Percentiles rank a stretch among this genome's conserved stretches.
phyloP scores from a whole-genome alignment of 768 basidiomycete genomes.

The Leccinum boreale region DNA sequence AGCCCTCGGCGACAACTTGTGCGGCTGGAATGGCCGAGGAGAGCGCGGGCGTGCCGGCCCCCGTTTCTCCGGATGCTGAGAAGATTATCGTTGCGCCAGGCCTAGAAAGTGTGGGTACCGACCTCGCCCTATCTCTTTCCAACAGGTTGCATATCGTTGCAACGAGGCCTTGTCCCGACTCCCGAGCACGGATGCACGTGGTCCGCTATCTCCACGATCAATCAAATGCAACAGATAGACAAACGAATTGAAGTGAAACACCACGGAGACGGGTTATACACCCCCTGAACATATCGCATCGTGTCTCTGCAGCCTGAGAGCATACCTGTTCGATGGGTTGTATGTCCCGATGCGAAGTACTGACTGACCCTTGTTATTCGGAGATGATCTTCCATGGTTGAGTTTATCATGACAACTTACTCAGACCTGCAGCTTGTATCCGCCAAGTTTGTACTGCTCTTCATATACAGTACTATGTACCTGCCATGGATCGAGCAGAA shows the following conservation, averaged over 20 bases:
- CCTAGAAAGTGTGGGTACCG: not conserved
- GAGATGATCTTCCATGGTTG: no score
- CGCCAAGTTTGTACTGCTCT: no score
- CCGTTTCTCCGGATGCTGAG: not conserved
- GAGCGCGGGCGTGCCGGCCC: not conserved
- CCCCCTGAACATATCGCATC: not conserved
- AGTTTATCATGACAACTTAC: no score
- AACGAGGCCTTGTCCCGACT: not conserved
- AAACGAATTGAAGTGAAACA: not conserved
- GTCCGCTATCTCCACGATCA: not conserved
- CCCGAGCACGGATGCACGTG: not conserved
- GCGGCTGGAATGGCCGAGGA: not conserved
- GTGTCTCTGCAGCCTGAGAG: not conserved
- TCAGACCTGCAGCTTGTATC: no score
- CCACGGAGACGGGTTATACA: not conserved
- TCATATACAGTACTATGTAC: no score
- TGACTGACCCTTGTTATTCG: no score
- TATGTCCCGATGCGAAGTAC: not conserved
- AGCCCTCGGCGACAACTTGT: not conserved
- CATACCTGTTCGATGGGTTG: not conserved
- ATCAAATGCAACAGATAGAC: not conserved
- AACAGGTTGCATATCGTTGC: not conserved
- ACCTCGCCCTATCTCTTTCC: not conserved
- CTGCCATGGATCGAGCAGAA: no score
- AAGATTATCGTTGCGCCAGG: not conserved